phyloP scores from a whole-genome alignment of 2,329 filamentous ascomycete species.

The Xylariaceae sp. region DNA sequence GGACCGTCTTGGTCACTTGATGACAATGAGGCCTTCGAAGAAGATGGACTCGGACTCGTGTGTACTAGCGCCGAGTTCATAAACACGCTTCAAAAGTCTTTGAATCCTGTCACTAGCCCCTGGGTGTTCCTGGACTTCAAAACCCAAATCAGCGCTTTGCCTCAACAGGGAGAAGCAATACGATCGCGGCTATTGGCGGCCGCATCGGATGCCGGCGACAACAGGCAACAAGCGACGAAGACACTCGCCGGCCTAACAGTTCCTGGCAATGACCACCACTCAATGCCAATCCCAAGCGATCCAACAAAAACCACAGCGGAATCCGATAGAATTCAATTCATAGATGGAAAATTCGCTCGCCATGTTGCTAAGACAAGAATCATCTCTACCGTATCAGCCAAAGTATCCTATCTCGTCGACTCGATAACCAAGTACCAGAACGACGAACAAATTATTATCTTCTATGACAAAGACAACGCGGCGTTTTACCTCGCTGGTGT shows the following conservation, averaged over 20 bases:
- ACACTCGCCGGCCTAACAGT: constrained; percentile 27
- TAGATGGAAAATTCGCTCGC: constrained; percentile 40
- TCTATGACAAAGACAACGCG: constrained; percentile 83
- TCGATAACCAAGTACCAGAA: constrained; percentile 61
- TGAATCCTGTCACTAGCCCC: constrained; percentile 42
- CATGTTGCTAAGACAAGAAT: constrained; percentile 57
- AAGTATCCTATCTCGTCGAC: constrained; percentile 79
- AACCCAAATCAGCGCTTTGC: constrained; percentile 42
- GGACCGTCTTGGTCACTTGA: constrained; percentile 64
- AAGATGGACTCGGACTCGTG: constrained; percentile 36
- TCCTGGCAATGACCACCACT: constrained; percentile 27
- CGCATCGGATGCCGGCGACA: constrained; percentile 19
- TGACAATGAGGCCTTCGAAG: constrained; percentile 36
- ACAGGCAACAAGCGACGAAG: constrained; percentile 13
- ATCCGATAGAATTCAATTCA: constrained; percentile 22
- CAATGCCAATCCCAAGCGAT: constrained; percentile 23
- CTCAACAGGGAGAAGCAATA: constrained; percentile 35
- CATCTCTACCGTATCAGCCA: constrained; percentile 77
- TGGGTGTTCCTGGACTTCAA: constrained; percentile 42
- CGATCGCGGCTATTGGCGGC: constrained; percentile 30
- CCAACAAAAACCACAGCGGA: constrained; percentile 9
- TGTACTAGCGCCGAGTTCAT: constrained; percentile 49
- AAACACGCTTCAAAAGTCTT: constrained; percentile 45
- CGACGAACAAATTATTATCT: constrained; percentile 81
- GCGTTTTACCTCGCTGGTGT: constrained; percentile 81